Conservation (phyloP, 2,329 filamentous ascomycete genomes). For the Phialophora chinensis region DNA sequence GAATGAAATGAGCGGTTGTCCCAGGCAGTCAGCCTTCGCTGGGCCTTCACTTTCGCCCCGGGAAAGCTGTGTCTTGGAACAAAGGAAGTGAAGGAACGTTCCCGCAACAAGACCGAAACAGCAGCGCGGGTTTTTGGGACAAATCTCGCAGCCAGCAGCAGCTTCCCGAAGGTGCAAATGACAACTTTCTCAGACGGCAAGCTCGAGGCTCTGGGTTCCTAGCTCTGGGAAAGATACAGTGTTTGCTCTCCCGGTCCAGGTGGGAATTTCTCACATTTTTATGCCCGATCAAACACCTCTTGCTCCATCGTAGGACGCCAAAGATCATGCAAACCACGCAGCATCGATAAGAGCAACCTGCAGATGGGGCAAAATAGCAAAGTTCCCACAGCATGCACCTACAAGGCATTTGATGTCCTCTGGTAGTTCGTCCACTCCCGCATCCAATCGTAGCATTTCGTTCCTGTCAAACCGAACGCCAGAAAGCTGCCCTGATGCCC, state of each 20-base stretch:
- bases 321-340: conserved; percentile 2
- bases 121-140: conserved; percentile 13
- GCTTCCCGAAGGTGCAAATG: conserved; percentile 26
- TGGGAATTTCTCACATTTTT: conserved; percentile 29
- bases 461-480: conserved; percentile 11
- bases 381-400: background rate
- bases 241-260: conserved; percentile 30
- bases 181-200: conserved; percentile 12
- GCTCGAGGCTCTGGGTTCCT: conserved; percentile 18
- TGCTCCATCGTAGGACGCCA: background rate
- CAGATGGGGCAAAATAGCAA: conserved; percentile 8
- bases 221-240: conserved; percentile 12
- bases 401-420: background rate
- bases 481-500: conserved; percentile 44
- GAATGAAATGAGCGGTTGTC: conserved; percentile 10
- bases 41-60: background rate
- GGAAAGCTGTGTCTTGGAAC: conserved; percentile 22
- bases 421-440: background rate
- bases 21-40: conserved; percentile 14
- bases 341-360: conserved; percentile 8
- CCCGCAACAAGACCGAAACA: conserved; percentile 16
- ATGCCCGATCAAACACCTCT: conserved; percentile 12
- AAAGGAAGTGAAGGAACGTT: conserved; percentile 29
- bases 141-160: conserved; percentile 23
- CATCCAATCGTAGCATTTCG: background rate